Conservation (phyloP, 2,329 filamentous ascomycete species). For the Alternaria sp. region DNA sequence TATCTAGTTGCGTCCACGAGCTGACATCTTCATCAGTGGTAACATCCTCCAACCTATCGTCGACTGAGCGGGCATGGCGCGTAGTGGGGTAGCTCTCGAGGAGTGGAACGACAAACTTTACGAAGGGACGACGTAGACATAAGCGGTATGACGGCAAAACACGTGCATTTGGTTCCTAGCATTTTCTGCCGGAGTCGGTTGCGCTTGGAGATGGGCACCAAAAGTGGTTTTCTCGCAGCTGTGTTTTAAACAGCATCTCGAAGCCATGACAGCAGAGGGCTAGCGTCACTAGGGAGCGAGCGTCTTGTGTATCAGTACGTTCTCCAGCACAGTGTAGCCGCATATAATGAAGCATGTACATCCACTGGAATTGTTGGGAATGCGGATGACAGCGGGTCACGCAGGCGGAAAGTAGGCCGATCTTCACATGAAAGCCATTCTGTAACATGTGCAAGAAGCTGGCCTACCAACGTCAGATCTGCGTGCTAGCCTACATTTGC, state of each 20-base stretch:
- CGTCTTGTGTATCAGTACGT: constrained; percentile 21
- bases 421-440: constrained; percentile 36
- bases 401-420: constrained; percentile 24
- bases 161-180: constrained; percentile 38
- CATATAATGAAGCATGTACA: constrained; percentile 31
- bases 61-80: constrained; percentile 22
- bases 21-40: constrained; percentile 39
- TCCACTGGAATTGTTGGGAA: constrained; percentile 21
- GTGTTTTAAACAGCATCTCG: constrained; percentile 21
- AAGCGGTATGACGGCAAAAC: constrained; percentile 22
- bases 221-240: constrained; percentile 24
- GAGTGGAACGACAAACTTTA: constrained; percentile 18
- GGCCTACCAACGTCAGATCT: constrained; percentile 15
- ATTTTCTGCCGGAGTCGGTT: constrained; percentile 41
- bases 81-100: constrained; percentile 4
- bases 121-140: constrained; percentile 20
- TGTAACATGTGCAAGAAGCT: constrained; percentile 14
- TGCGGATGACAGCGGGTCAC: constrained; percentile 18
- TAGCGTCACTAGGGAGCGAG: constrained; percentile 19
- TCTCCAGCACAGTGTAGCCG: constrained; percentile 26
- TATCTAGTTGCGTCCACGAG: background rate
- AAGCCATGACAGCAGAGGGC: constrained; percentile 18
- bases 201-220: constrained; percentile 34
- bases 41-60: constrained; percentile 47
- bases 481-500: constrained; percentile 12